phyloP scores from a whole-genome alignment of 1,139 yeast genomes.

The Sugiyamaella neomexicana region DNA sequence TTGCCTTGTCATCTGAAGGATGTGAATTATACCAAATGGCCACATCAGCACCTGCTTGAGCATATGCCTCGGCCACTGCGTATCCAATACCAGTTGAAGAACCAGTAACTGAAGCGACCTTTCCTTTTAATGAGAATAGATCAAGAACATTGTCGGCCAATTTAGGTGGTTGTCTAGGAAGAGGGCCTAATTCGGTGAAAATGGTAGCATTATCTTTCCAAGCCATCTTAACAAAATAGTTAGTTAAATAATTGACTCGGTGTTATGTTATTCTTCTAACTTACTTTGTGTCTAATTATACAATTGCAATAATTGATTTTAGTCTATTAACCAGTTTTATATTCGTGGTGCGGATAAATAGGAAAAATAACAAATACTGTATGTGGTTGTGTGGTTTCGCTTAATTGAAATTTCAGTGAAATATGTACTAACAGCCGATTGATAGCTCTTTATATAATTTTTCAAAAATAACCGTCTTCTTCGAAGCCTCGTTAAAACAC shows the following conservation, averaged over 20 bases:
- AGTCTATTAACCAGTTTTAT: background rate
- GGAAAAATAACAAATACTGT: slow-evolving; percentile 8
- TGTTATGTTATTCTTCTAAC: background rate
- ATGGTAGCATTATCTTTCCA: slow-evolving; percentile 28
- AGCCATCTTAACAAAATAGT: slow-evolving; percentile 10
- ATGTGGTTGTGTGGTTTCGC: background rate
- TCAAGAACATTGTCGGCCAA: slow-evolving; percentile 39
- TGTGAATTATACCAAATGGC: slow-evolving; percentile 79
- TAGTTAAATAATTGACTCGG: too few species aligned
- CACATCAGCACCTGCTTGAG: slow-evolving; percentile 89
- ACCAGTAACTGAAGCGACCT: slow-evolving; percentile 86
- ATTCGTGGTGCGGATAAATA: slow-evolving; percentile 1
- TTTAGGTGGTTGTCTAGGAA: slow-evolving; percentile 39
- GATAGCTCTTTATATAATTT: slow-evolving; percentile 7
- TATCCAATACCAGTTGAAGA: slow-evolving; percentile 84
- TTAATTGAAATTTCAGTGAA: too few species aligned
- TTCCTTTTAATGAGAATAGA: slow-evolving; percentile 60
- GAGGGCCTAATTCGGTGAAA: slow-evolving; percentile 41
- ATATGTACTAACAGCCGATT: slow-evolving; percentile 7
- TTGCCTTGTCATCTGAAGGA: slow-evolving; percentile 62
- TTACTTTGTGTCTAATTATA: background rate
- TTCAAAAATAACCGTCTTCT: background rate
- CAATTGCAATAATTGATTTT: too few species aligned
- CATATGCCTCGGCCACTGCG: slow-evolving; percentile 81
- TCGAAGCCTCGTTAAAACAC: background rate